Percentiles rank a stretch among this genome's conserved stretches.
phyloP scores from a whole-genome alignment of 768 basidiomycete species.

The Suillus subluteus region DNA sequence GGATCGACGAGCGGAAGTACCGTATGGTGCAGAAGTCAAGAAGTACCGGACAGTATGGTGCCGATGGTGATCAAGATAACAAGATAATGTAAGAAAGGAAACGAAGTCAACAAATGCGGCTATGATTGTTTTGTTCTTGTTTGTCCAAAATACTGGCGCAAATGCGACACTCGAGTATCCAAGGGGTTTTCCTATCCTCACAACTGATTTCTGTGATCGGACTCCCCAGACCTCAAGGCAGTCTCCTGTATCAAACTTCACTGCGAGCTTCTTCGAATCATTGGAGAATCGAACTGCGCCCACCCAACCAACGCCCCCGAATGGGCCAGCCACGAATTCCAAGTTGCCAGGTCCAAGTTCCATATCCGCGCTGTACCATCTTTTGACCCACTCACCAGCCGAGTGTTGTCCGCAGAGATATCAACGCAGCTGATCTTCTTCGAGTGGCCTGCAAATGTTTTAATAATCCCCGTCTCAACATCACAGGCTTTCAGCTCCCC shows the following conservation, averaged over 20 bases:
- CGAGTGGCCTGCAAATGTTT: background rate
- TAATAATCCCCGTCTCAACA: background rate
- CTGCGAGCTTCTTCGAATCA: too few species aligned
- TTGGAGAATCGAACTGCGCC: too few species aligned
- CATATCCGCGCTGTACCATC: background rate
- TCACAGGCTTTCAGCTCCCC: background rate
- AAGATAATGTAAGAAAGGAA: too few species aligned
- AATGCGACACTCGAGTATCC: fast-evolving
- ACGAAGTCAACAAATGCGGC: too few species aligned
- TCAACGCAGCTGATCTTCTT: background rate
- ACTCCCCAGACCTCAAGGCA: too few species aligned
- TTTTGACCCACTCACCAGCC: background rate
- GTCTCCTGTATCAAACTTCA: too few species aligned
- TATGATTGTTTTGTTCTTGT: background rate
- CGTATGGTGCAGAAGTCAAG: too few species aligned
- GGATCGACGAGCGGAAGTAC: too few species aligned
- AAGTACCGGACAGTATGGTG: too few species aligned
- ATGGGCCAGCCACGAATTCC: background rate
- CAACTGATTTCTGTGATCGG: background rate
- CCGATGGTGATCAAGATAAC: too few species aligned
- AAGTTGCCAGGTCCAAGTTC: background rate
- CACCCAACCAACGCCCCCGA: too few species aligned
- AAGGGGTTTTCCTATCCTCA: too few species aligned
- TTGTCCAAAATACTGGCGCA: background rate
- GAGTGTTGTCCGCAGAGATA: background rate